A percentile compares a stretch with the other conserved stretches of the same genome.
Conservation (phyloP, 345 rosid species). For the Corchorus capsularis region DNA sequence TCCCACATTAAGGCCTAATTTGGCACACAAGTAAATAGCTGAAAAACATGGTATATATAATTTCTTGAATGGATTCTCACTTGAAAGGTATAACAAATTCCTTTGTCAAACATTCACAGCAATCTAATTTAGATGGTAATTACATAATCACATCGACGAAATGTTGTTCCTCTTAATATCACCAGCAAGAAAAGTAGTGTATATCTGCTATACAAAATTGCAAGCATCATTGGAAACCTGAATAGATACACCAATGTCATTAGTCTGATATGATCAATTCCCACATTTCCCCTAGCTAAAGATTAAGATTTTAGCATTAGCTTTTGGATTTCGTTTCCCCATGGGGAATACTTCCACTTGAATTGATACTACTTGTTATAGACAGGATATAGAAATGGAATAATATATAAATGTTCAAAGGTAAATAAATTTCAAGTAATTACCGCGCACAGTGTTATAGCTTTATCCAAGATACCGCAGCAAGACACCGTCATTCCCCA, state of each 20-base stretch:
- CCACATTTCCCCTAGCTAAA: neutral
- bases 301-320: neutral
- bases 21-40: too few relatives aligned
- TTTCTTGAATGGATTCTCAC: neutral
- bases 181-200: constrained; percentile 1
- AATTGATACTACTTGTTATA: neutral
- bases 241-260: neutral
- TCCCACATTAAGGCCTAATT: too few relatives aligned
- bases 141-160: neutral
- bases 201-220: constrained; percentile 37
- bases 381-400: neutral
- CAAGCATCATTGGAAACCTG: constrained; percentile 28
- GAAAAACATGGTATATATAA: too few relatives aligned
- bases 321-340: neutral
- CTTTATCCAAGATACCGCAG: constrained; percentile 86
- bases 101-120: neutral
- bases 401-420: neutral
- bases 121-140: neutral
- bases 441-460: constrained; percentile 24
- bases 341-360: neutral
- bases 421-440: neutral
- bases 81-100: neutral
- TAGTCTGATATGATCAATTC: neutral
- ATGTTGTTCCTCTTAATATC: neutral
- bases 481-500: constrained; percentile 92